phyloP scores from a whole-genome alignment of 805 yeast species.

The Barnettozyma californica region DNA sequence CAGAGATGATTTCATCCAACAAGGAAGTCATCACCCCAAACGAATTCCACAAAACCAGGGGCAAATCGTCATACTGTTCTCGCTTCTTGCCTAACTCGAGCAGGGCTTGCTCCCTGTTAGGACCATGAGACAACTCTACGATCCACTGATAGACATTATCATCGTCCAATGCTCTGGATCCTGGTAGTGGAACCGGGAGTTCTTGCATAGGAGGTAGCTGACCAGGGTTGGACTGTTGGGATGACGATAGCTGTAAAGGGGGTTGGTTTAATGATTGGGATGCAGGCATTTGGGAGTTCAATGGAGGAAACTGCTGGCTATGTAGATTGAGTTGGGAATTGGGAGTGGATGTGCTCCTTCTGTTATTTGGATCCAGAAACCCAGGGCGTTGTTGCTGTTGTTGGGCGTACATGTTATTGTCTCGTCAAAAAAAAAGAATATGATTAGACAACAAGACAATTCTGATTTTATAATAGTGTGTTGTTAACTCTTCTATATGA shows the following conservation, averaged over 20 bases:
- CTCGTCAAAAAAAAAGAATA: not conserved
- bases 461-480: not conserved
- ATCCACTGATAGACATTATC: slow-evolving; percentile 89
- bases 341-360: slow-evolving; percentile 10
- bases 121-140: slow-evolving; percentile 82
- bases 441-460: not conserved
- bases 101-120: slow-evolving; percentile 87
- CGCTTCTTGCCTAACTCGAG: slow-evolving; percentile 89
- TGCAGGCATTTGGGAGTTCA: slow-evolving; percentile 5
- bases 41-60: slow-evolving; percentile 89
- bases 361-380: slow-evolving; percentile 10
- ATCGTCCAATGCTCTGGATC: slow-evolving; percentile 52
- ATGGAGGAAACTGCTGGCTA: slow-evolving; percentile 18
- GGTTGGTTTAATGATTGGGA: slow-evolving; percentile 8
- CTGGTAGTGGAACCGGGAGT: slow-evolving; percentile 12
- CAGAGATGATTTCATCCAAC: slow-evolving; percentile 82
- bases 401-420: not conserved
- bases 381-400: slow-evolving; percentile 16
- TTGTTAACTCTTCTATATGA: not conserved
- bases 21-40: slow-evolving; percentile 94
- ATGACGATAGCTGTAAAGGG: slow-evolving; percentile 3
- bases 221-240: not conserved
- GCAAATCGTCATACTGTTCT: slow-evolving; percentile 91
- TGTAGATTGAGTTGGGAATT: slow-evolving; percentile 2
- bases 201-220: slow-evolving; percentile 4